phyloP scores from a whole-genome alignment of 495 filamentous ascomycete species.

The Neurospora discreta region DNA sequence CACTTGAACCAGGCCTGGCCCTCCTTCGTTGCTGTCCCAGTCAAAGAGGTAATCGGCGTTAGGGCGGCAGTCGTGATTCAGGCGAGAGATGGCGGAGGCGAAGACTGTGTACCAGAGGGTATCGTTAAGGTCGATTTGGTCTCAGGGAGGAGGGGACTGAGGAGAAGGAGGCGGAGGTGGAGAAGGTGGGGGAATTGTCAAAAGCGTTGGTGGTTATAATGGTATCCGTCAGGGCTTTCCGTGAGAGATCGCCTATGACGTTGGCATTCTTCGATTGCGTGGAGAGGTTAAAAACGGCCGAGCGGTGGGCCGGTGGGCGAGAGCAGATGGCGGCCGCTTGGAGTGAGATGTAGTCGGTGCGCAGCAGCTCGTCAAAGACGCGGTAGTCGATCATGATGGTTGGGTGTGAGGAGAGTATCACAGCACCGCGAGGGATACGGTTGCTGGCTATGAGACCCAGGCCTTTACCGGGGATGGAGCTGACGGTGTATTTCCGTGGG shows the following conservation, averaged over 20 bases:
- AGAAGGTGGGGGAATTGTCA: constrained; percentile 21
- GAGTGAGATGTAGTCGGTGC: constrained; percentile 12
- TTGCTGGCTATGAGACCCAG: constrained; percentile 21
- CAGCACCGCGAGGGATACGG: constrained; percentile 18
- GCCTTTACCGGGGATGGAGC: constrained; percentile 24
- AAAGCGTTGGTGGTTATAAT: constrained; percentile 25
- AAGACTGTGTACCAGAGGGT: constrained; percentile 14
- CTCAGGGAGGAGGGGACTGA: constrained; percentile 27
- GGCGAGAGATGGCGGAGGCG: constrained; percentile 24
- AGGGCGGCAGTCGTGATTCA: constrained; percentile 36
- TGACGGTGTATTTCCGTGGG: constrained; percentile 15
- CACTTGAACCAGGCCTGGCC: constrained; percentile 19
- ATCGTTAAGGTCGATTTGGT: constrained; percentile 8
- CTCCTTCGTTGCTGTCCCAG: constrained; percentile 6
- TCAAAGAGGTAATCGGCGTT: constrained; percentile 34
- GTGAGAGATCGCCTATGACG: not conserved
- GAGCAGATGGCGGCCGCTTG: constrained; percentile 15
- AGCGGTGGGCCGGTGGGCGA: constrained; percentile 15
- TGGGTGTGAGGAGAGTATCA: constrained; percentile 24
- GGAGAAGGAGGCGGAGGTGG: constrained; percentile 21
- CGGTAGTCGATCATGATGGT: constrained; percentile 26
- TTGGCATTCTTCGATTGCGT: constrained; percentile 6
- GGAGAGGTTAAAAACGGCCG: constrained; percentile 19
- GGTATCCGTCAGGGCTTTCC: constrained; percentile 9
- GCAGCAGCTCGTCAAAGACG: constrained; percentile 17